Conservation (phyloP, 257 asterid genomes). For the Solanum lycopersicoides region DNA sequence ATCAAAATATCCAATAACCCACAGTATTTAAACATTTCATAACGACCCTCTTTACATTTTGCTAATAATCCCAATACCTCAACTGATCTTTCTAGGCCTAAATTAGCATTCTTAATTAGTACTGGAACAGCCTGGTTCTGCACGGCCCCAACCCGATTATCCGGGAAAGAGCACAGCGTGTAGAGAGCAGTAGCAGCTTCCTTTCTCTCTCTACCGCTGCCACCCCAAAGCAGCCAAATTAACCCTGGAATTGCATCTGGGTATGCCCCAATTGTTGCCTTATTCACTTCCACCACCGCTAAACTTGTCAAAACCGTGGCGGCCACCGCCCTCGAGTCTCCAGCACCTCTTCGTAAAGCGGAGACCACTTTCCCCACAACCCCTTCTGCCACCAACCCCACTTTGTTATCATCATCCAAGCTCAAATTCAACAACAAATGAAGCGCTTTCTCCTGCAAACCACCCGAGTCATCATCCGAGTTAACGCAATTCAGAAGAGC, state of each 20-base stretch:
- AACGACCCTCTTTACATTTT: slow-evolving; percentile 60
- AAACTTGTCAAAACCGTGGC: slow-evolving; percentile 89
- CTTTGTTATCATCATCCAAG: slow-evolving; percentile 83
- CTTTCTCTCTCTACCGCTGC: slow-evolving; percentile 68
- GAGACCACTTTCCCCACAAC: slow-evolving; percentile 56
- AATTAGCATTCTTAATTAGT: slow-evolving; percentile 42
- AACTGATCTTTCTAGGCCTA: slow-evolving; percentile 79
- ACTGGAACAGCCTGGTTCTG: slow-evolving; percentile 47
- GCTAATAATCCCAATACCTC: slow-evolving; percentile 81
- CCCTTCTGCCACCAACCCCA: slow-evolving; percentile 91
- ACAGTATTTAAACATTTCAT: slow-evolving; percentile 44
- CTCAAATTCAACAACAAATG: slow-evolving; percentile 73
- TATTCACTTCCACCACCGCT: slow-evolving; percentile 86
- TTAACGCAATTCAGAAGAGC: slow-evolving; percentile 52
- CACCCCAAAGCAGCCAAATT: slow-evolving; percentile 50
- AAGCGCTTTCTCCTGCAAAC: slow-evolving; percentile 63
- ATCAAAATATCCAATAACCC: slow-evolving; percentile 48
- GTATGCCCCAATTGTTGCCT: slow-evolving; percentile 72
- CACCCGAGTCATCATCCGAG: slow-evolving; percentile 40
- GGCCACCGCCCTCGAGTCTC: slow-evolving; percentile 81
- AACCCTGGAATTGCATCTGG: slow-evolving; percentile 65
- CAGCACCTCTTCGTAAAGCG: slow-evolving; percentile 49
- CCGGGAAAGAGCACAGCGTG: slow-evolving; percentile 67
- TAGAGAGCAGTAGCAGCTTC: slow-evolving; percentile 83
- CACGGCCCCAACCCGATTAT: slow-evolving; percentile 59